Percentiles rank a stretch among this genome's conserved stretches.
phyloP scores from a whole-genome alignment of 495 filamentous ascomycete species.

The Lophiostoma macrostomum region DNA sequence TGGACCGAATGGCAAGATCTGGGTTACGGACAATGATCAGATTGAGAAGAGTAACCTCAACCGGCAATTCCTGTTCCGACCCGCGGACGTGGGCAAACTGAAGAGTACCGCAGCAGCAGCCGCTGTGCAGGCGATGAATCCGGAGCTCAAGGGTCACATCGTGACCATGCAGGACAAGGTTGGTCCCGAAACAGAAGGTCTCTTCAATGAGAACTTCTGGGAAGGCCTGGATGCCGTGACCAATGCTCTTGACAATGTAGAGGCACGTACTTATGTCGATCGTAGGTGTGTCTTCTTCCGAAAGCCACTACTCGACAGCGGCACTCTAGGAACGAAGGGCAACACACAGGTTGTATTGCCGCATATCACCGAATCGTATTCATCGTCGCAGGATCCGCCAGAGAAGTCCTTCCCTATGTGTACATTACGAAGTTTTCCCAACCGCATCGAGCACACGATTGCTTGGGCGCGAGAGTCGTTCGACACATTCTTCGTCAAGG shows the following conservation, averaged over 20 bases:
- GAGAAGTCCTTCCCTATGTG: slow-evolving; percentile 99
- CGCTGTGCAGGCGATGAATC: slow-evolving; percentile 92
- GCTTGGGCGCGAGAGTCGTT: slow-evolving; percentile 97
- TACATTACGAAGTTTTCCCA: slow-evolving; percentile 95
- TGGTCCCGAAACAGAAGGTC: slow-evolving; percentile 84
- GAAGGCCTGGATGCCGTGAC: slow-evolving; percentile 84
- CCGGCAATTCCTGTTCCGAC: slow-evolving; percentile 92
- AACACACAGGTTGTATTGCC: slow-evolving; percentile 96
- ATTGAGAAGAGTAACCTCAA: slow-evolving; percentile 99
- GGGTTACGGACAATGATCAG: slow-evolving; percentile 93
- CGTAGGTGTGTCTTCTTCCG: slow-evolving; percentile 98
- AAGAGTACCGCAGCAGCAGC: slow-evolving; percentile 95
- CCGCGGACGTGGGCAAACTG: slow-evolving; percentile 89
- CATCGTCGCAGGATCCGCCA: slow-evolving; percentile 95
- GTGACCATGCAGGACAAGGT: slow-evolving; percentile 83
- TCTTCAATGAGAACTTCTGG: slow-evolving; percentile 98
- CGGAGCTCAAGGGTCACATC: slow-evolving; percentile 82
- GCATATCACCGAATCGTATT: slow-evolving; percentile 91
- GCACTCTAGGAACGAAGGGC: slow-evolving; percentile 96
- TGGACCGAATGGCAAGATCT: slow-evolving; percentile 84
- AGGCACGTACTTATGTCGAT: slow-evolving; percentile 96
- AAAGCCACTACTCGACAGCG: slow-evolving; percentile 93
- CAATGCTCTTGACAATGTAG: slow-evolving; percentile 96
- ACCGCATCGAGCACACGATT: slow-evolving; percentile 98
- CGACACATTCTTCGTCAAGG: slow-evolving; percentile 87